Base-by-base conservation (phyloP, 2,329 filamentous ascomycete genomes). In the Cryphonectria radicalis region DNA sequence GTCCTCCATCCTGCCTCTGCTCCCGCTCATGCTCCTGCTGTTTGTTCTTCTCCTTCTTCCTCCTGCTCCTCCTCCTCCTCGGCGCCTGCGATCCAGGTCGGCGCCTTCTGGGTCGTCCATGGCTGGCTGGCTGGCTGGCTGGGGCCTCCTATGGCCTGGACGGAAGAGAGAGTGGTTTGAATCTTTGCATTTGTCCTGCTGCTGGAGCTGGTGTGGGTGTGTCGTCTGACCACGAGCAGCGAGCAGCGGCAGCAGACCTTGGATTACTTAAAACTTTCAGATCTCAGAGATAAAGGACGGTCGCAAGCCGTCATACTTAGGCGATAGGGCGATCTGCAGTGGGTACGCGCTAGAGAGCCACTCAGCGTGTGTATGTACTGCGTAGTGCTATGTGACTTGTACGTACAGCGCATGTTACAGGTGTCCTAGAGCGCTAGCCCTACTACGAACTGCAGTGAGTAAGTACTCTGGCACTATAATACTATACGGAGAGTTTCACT, bases 51-150 rank as follows among this genome's bases (percentile, higher is more conserved):
- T 50, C 32, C 32, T 32, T 32, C 32, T 32, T 32, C 32, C 32
- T 19, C 13, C 42, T 17, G 5, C 42, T 17, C 42, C 42, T 43
- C 43, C 17, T 50, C 46, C 43, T 50, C 17, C 59, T n/a, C 22
- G 37, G 17, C 59, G 65, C 64, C 63, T 57, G 53, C 63, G 64
- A 66, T 65, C 63, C 57, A 60, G 43, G 63, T 63, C 72, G 42
- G 63, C 67, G 19, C 69, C 57, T 67, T 67, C 50, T 68, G 67
- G 28, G 59, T 71, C 66, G 53, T 69, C 73, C 73, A 74, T 73
- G 50, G 43, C 43, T 65, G 42, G 46, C 46, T 53, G 46, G 46
- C 46, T 57, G 53, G 53, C 53, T 57, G 53, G n/a, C 25, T 28
- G 53, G 28, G 25, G 63, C 42, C 63, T 43, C 17, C 63, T 65